Conservation (phyloP, 2,329 filamentous ascomycete genomes). For the Aspergillus sp. region DNA sequence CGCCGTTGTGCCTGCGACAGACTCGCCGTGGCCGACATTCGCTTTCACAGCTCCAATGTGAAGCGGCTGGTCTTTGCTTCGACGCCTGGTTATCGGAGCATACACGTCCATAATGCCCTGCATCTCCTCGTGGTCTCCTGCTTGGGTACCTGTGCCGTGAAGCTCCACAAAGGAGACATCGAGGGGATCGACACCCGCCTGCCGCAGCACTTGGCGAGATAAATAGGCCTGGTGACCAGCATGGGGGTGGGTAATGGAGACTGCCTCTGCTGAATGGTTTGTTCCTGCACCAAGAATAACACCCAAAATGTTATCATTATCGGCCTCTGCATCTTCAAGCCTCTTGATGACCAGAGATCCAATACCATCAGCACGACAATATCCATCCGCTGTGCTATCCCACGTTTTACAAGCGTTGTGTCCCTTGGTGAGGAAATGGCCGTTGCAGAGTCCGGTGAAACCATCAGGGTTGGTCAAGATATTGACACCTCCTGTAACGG, state of each 20-base stretch:
- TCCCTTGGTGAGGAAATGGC: constrained; percentile 25
- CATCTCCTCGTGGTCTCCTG: constrained; percentile 39
- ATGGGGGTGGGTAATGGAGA: constrained; percentile 45
- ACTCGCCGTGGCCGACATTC: constrained; percentile 30
- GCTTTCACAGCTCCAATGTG: constrained; percentile 28
- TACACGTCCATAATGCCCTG: constrained; percentile 36
- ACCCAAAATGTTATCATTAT: constrained; percentile 46
- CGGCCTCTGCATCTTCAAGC: constrained; percentile 49
- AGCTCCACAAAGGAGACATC: constrained; percentile 41
- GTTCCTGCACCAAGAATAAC: constrained; percentile 44
- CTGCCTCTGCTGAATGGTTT: constrained; percentile 49
- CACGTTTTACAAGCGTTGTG: constrained; percentile 51
- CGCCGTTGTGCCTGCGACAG: constrained; percentile 30
- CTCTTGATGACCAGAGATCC: constrained; percentile 53
- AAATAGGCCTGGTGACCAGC: constrained; percentile 37
- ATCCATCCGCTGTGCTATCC: constrained; percentile 52
- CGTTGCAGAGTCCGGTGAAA: constrained; percentile 68
- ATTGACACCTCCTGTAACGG: constrained; percentile 73
- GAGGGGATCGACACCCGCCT: constrained; percentile 36
- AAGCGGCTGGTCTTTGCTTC: constrained; percentile 27
- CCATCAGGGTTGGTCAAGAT: constrained; percentile 73
- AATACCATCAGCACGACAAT: constrained; percentile 54
- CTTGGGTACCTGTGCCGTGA: constrained; percentile 44
- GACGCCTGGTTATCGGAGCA: constrained; percentile 20
- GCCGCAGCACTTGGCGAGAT: constrained; percentile 37